Conservation (phyloP, 1,139 yeast genomes). For the Blastobotrys persicus region DNA sequence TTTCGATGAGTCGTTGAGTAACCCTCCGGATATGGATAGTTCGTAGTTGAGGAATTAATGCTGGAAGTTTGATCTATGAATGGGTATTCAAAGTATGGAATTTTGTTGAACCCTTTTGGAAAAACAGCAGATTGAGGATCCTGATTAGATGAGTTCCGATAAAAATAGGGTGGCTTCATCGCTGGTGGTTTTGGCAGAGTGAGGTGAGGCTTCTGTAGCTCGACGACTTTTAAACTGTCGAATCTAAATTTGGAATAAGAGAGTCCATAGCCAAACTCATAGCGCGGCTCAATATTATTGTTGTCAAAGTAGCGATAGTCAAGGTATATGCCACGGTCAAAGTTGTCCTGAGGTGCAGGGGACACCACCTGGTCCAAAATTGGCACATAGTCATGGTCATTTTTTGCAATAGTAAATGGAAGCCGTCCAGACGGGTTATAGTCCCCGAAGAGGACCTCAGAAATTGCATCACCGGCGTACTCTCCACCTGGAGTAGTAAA, state of each 20-base stretch:
- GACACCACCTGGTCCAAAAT: conserved; percentile 38
- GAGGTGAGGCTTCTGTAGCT: conserved; percentile 47
- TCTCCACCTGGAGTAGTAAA: conserved; percentile 61
- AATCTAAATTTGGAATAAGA: conserved; percentile 53
- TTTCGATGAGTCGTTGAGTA: conserved; percentile 43
- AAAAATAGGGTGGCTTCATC: conserved; percentile 32
- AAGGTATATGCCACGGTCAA: conserved; percentile 39
- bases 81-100: conserved; percentile 28
- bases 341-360: conserved; percentile 42
- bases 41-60: conserved; percentile 36
- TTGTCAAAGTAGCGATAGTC: conserved; percentile 58
- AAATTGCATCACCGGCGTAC: conserved; percentile 48
- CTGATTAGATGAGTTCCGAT: conserved; percentile 40
- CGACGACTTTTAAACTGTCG: conserved; percentile 36
- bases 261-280: conserved; percentile 61
- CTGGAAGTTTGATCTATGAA: conserved; percentile 29
- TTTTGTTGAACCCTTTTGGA: conserved; percentile 37
- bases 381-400: conserved; percentile 53
- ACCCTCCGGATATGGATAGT: conserved; percentile 54
- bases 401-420: conserved; percentile 62
- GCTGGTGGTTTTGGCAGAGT: conserved; percentile 52
- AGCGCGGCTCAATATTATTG: conserved; percentile 55
- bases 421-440: conserved; percentile 60
- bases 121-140: conserved; percentile 49
- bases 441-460: conserved; percentile 56